Percentiles rank a stretch among this genome's conserved stretches.
These are phyloP conservation scores for Penicillium goetzii DNA, from an alignment of 495 filamentous ascomycete species.

Conservation along the genomic window DNA sequence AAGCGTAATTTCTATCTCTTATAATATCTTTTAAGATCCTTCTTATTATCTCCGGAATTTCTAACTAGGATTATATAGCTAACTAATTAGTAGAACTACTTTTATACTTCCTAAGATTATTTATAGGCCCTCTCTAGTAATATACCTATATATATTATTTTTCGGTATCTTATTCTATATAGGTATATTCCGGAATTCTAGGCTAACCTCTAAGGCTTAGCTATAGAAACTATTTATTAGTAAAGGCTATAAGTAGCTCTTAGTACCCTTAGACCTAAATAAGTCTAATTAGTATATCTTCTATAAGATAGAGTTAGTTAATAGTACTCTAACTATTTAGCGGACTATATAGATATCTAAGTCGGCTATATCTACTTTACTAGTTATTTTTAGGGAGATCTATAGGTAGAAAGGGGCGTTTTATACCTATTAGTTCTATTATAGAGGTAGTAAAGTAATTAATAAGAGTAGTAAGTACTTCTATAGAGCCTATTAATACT, in stretches of 20 bases:
- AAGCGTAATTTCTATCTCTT: slow-evolving; percentile 1
- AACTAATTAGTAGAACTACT: slow-evolving; percentile 18
- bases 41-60: background rate
- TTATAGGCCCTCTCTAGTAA: slow-evolving; percentile 20
- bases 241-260: slow-evolving; percentile 17
- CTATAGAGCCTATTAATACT: background rate
- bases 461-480: slow-evolving; percentile 3
- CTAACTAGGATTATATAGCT: background rate
- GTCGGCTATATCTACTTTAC: slow-evolving; percentile 1
- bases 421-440: slow-evolving; percentile 3
- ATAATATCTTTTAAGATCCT: slow-evolving; percentile 1
- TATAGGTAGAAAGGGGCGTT: background rate
- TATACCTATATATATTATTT: slow-evolving; percentile 25
- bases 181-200: slow-evolving; percentile 16
- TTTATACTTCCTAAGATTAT: slow-evolving; percentile 26
- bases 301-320: slow-evolving; percentile 1
- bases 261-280: slow-evolving; percentile 22
- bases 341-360: background rate
- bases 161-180: slow-evolving; percentile 27
- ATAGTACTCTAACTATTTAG: background rate
- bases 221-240: slow-evolving; percentile 23
- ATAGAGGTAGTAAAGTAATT: background rate
- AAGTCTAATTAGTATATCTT: slow-evolving; percentile 29
- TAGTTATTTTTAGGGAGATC: slow-evolving; percentile 2
- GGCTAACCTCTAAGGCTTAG: slow-evolving; percentile 24